Evolutionary conservation across 2,329 filamentous ascomycete species (phyloP).

Genomic region (Fusarium agapanthi): DNA sequence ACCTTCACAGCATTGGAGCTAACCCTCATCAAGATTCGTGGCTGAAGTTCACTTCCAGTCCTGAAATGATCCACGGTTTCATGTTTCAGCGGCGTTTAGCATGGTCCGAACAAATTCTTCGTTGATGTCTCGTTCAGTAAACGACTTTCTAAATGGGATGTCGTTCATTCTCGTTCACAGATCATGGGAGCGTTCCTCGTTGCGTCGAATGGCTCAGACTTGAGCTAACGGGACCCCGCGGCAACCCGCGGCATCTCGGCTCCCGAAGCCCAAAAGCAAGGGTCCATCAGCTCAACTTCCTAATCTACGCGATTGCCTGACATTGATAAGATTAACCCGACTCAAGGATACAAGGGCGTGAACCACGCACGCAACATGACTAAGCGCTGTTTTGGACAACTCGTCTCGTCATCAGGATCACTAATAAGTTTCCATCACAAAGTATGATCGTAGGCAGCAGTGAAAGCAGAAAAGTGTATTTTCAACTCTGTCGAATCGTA

Average conservation of each 20-base stretch:
- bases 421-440: neutral
- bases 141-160: neutral
- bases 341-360: neutral
- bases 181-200: neutral
- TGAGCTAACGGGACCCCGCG: neutral
- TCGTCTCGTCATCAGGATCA: neutral
- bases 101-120: accelerated
- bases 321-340: neutral
- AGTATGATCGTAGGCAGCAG: neutral
- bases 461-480: neutral
- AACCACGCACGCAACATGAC: too few relatives aligned
- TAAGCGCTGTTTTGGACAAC: neutral
- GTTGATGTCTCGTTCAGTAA: neutral
- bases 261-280: neutral
- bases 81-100: neutral
- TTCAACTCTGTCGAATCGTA: accelerated
- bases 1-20: neutral
- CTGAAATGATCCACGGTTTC: neutral
- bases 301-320: neutral
- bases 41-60: neutral
- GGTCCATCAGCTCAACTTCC: neutral
- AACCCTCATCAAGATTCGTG: neutral
- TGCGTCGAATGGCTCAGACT: neutral
- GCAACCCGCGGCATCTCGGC: neutral
- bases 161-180: neutral